Base-by-base conservation (phyloP, 2,329 filamentous ascomycete genomes). In the Didymella pinodella region DNA sequence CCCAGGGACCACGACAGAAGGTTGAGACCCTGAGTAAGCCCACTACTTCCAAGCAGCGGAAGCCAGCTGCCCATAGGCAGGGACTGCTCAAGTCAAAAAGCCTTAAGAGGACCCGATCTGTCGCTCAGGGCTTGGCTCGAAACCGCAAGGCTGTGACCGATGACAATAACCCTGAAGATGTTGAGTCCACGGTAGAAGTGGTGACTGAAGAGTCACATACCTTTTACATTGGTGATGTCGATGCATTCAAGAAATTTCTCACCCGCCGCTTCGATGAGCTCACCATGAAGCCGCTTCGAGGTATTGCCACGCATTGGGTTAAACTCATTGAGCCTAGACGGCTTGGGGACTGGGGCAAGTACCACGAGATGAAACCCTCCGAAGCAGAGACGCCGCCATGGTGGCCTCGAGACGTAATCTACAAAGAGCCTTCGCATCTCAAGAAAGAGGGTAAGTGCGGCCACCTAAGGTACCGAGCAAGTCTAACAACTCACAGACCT, bases 371-470 rank as follows among this genome's bases (percentile, higher is more conserved):
- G 48, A 40, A 65, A 1, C 66, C 67, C 1, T 47, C 47, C 7
- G 49, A 61, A 26, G 57, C 60, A 38, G 50, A 57, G 26, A 65
- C 61, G 7, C 68, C 72, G 8, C 67, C 65, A 3, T 75, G 73
- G 72, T 76, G 74, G 74, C 73, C 74, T 12, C 34, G 34, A 1
- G 57, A 65, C 31, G 65, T 74, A 12, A 66, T 59, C 7, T 75
- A 75, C 48, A 64, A 63, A n/a, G 74, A 76, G 40, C 73, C 74
- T 7, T 69, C 74, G 2, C 74, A 76, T 44, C 61, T 76, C 8
- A 67, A 67, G 41, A 66, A 68, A 36, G 38, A 62, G n/a, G 59
- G 73, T 73, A 66, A 58, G 66, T 54, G 31, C 7, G 25, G 11
- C 41, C 11, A 18, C 31, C 36, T 43, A 7, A 22, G 4, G 8